Conservation (phyloP, 768 basidiomycete genomes). For the Albatrellus ellisii region DNA sequence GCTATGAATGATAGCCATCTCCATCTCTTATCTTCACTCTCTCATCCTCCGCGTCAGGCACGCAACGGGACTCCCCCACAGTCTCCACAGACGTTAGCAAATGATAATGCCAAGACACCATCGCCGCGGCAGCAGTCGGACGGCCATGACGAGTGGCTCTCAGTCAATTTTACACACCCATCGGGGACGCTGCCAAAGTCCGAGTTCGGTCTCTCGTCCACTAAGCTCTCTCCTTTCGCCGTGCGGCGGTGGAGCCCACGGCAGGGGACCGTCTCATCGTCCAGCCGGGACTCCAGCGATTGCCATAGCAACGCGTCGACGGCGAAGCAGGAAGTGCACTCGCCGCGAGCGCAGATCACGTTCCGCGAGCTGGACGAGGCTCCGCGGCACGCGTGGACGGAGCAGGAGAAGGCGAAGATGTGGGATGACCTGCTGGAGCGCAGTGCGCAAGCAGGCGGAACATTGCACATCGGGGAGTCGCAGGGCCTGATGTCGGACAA, state of each 20-base stretch:
- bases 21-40: not conserved
- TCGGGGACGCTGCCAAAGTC: conserved; percentile 2
- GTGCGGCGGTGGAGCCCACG: conserved; percentile 7
- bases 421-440: conserved; percentile 59
- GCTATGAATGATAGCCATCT: not conserved
- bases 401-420: conserved; percentile 56
- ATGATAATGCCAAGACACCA: too few species aligned
- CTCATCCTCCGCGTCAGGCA: not conserved
- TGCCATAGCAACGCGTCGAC: conserved; percentile 21
- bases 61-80: not conserved
- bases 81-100: too few species aligned
- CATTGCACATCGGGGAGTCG: conserved; percentile 37
- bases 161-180: too few species aligned
- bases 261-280: not conserved
- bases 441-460: conserved; percentile 63
- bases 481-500: conserved; percentile 31
- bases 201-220: conserved; percentile 8
- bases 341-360: conserved; percentile 22
- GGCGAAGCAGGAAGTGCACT: conserved; percentile 11
- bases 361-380: conserved; percentile 34
- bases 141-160: too few species aligned
- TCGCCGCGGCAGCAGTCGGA: too few species aligned
- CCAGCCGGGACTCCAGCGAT: conserved; percentile 8
- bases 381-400: conserved; percentile 32
- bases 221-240: conserved; percentile 14